Evolutionary conservation across 2,329 filamentous ascomycete species (phyloP).

Genomic region (Cladobotryum protrusum): DNA sequence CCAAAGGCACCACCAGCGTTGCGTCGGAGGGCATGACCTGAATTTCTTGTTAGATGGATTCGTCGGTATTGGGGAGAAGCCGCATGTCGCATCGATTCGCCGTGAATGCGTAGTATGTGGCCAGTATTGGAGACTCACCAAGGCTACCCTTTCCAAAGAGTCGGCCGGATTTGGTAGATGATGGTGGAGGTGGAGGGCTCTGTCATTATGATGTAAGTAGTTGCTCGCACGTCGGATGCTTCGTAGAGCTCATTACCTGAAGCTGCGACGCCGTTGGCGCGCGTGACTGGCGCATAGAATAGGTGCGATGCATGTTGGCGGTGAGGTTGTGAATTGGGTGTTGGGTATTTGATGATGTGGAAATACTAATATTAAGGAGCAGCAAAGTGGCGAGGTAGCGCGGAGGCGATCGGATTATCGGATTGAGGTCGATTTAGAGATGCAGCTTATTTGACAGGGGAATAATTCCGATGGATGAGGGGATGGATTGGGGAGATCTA

Average conservation of each 20-base stretch:
- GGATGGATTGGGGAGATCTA: slow-evolving; percentile 4
- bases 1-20: slow-evolving; percentile 71
- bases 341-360: slow-evolving; percentile 10
- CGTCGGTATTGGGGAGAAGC: background rate
- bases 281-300: slow-evolving; percentile 96
- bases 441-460: background rate
- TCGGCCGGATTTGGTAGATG: slow-evolving; percentile 82
- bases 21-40: slow-evolving; percentile 63
- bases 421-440: background rate
- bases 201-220: slow-evolving; percentile 35
- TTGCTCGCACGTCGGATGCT: background rate
- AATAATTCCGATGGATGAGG: slow-evolving; percentile 2
- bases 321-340: slow-evolving; percentile 15
- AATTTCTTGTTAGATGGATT: background rate
- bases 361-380: no score
- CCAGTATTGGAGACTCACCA: slow-evolving; percentile 52
- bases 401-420: background rate
- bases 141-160: slow-evolving; percentile 83
- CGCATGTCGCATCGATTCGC: background rate
- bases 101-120: background rate
- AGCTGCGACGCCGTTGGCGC: slow-evolving; percentile 84
- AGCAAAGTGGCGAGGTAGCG: background rate
- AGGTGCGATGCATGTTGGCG: slow-evolving; percentile 86
- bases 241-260: slow-evolving; percentile 37
- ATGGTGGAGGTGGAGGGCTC: slow-evolving; percentile 88